Percentiles rank a stretch among this genome's conserved stretches.
Conservation (phyloP, 169 alveolate species). For the Cryptosporidium ubiquitum region DNA sequence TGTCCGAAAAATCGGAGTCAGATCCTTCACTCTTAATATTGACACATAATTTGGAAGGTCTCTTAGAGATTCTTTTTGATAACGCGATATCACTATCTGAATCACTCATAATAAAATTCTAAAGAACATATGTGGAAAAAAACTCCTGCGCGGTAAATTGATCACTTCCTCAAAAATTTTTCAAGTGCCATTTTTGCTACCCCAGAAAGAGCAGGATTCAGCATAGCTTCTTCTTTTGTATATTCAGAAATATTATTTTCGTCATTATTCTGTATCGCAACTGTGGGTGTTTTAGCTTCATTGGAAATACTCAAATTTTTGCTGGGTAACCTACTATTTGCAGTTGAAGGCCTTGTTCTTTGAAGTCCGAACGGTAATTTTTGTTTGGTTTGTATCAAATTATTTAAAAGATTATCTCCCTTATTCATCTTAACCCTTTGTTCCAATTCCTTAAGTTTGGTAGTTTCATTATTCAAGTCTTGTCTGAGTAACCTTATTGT, state of each 20-base stretch:
- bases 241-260: background rate
- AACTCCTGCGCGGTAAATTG: background rate
- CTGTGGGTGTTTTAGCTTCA: background rate
- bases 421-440: background rate
- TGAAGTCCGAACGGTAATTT: background rate
- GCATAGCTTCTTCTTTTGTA: background rate
- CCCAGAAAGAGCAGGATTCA: constrained; percentile 7
- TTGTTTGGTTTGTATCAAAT: background rate
- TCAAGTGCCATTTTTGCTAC: constrained; percentile 73
- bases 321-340: background rate
- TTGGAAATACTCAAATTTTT: background rate
- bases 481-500: constrained; percentile 10
- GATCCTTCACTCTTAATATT: background rate
- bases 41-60: background rate
- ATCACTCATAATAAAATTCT: constrained; percentile 8
- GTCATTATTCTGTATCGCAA: background rate
- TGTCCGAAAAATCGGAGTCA: constrained; percentile 10
- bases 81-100: constrained; percentile 34
- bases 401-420: background rate
- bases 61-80: constrained; percentile 24
- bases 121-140: constrained; percentile 10
- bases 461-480: constrained; percentile 17
- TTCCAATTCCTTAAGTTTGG: background rate
- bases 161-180: constrained; percentile 11
- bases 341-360: constrained; percentile 40